A percentile compares a stretch with the other conserved stretches of the same genome.
phyloP scores from a whole-genome alignment of 371 early-diverging fungal species.

The Lichtheimia ramosa region DNA sequence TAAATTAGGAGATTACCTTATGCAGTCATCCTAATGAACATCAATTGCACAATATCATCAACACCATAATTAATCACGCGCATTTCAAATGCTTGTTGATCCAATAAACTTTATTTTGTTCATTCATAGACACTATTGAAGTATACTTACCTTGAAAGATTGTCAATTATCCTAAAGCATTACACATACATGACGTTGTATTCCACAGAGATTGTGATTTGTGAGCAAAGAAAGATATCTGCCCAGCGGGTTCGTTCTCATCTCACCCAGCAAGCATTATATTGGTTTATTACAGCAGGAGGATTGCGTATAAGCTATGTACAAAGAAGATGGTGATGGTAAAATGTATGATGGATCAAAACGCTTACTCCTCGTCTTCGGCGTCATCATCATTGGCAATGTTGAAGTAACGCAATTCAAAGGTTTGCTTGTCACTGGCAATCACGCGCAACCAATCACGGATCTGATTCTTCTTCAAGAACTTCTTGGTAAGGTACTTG shows the following conservation, averaged over 20 bases:
- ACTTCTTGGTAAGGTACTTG: conserved; percentile 99
- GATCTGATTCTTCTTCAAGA: conserved; percentile 98
- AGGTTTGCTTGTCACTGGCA: conserved; percentile 87
- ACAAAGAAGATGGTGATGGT: no score
- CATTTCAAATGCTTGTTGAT: no score
- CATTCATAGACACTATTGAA: no score
- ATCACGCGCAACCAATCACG: conserved; percentile 98
- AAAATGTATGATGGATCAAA: not conserved
- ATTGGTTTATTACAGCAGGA: not conserved
- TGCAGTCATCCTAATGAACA: no score
- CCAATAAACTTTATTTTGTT: no score
- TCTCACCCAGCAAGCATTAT: conserved; percentile 46
- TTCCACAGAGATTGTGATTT: conserved; percentile 58
- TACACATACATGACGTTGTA: not conserved
- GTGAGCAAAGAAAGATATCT: conserved; percentile 24
- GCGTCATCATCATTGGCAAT: conserved; percentile 80
- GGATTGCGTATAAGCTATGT: no score
- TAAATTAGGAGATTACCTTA: no score
- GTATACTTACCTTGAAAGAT: no score
- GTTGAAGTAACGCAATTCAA: conserved; percentile 97
- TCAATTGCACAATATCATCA: no score
- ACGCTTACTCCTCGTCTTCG: conserved; percentile 64
- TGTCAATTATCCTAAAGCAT: no score
- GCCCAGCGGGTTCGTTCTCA: conserved; percentile 63
- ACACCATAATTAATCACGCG: no score